Conservation (phyloP, 805 yeast species). For the Ogataea pilisensis region DNA sequence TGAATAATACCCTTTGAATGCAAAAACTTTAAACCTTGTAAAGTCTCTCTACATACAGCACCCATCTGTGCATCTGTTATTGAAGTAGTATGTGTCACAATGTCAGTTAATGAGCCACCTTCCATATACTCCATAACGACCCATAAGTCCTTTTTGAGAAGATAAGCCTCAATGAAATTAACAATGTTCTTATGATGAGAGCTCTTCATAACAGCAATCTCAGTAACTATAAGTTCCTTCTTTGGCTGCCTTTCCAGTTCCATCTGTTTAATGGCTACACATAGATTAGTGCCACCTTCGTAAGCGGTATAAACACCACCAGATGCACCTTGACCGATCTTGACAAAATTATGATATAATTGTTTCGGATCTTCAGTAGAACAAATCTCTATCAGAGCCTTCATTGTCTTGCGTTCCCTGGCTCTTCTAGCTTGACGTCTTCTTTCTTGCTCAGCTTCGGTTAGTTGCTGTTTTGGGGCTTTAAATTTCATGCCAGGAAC, state of each 20-base stretch:
- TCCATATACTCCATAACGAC: conserved; percentile 99
- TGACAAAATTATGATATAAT: conserved; percentile 62
- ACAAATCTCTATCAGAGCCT: conserved; percentile 71
- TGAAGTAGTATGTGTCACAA: conserved; percentile 72
- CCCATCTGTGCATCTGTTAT: conserved; percentile 95
- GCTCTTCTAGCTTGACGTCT: conserved; percentile 77
- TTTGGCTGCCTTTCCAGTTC: conserved; percentile 91
- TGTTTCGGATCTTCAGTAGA: conserved; percentile 79
- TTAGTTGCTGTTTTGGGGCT: conserved; percentile 30
- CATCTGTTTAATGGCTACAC: conserved; percentile 97
- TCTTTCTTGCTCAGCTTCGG: conserved; percentile 57
- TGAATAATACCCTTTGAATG: conserved; percentile 93
- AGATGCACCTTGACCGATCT: conserved; percentile 97
- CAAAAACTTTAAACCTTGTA: conserved; percentile 78
- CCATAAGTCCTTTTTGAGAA: conserved; percentile 81
- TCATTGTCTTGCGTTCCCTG: conserved; percentile 66
- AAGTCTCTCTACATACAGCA: conserved; percentile 88
- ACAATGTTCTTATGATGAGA: conserved; percentile 89
- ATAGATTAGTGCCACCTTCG: conserved; percentile 46
- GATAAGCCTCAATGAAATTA: conserved; percentile 83
- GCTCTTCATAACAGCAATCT: conserved; percentile 93
- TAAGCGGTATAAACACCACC: conserved; percentile 95
- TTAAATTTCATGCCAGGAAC: conserved; percentile 25
- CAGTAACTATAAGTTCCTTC: conserved; percentile 91
- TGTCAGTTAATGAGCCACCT: conserved; percentile 95